phyloP scores from a whole-genome alignment of 352 stramenopile genomes.

The Globisporangium heterothallicum region DNA sequence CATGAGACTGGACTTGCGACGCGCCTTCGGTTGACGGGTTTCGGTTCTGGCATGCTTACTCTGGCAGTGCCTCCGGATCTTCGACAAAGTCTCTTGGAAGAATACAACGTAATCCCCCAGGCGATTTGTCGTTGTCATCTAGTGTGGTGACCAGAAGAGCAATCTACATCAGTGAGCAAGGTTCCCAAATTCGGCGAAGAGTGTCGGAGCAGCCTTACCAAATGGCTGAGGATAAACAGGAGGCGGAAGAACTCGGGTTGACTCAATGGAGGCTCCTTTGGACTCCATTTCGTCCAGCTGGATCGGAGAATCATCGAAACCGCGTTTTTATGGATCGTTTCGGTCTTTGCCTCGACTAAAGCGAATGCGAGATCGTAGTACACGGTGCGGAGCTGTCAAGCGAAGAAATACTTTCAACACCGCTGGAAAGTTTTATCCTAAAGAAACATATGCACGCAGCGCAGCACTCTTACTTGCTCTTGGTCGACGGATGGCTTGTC shows the following conservation, averaged over 20 bases:
- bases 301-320: conserved; percentile 70
- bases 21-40: conserved; percentile 16
- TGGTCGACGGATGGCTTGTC: conserved; percentile 38
- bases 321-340: conserved; percentile 74
- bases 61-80: conserved; percentile 41
- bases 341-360: conserved; percentile 68
- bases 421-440: neutral
- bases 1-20: conserved; percentile 27
- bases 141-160: neutral
- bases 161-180: neutral
- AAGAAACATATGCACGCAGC: too few species aligned
- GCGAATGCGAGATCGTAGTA: conserved; percentile 73
- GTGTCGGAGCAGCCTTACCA: too few species aligned
- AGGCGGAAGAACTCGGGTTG: conserved; percentile 56
- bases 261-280: conserved; percentile 46
- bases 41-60: conserved; percentile 30
- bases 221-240: conserved; percentile 66
- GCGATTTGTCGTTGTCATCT: conserved; percentile 70
- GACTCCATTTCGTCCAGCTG: conserved; percentile 65
- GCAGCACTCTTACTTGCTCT: conserved; percentile 31
- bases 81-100: conserved; percentile 63
- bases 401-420: neutral
- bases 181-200: neutral
- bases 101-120: conserved; percentile 71
- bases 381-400: conserved; percentile 43